Evolutionary conservation across 1,284 basidiomycete genomes (phyloP), one percentile per base, ranked within the genome.

Genomic region (Papiliotrema fonsecae): DNA sequence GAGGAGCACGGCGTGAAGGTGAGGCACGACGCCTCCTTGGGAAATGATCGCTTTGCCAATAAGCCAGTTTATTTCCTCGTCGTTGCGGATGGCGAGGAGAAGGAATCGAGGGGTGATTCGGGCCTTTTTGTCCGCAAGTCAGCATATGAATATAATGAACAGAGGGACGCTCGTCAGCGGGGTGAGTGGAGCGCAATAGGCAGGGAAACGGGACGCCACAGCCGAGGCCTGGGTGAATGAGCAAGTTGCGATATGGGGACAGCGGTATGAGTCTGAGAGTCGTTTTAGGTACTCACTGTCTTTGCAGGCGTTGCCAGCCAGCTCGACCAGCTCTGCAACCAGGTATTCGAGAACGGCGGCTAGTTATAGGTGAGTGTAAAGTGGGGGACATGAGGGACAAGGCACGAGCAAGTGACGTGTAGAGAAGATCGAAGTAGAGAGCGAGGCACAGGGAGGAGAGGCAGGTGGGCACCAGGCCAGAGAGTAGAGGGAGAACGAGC

Each of bases 81-180:
- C 85, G 64, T 86, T 86, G 49, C 84, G 79, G 69, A 89, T 87
- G 51, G 87, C 87, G 32, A 89, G 82, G 65, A 87, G 85, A 48
- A 89, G 68, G 70, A 88, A 86, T 64, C 87, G 80, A 42, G 87
- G 87, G 10, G 86, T 84, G 62, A 89, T 88, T 81, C 86, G 84
- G 67, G 84, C 82, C 77, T 87, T 55, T 42, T 58, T 58, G 45
- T 54, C 53, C 54, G 47, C 14, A 9, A 6, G 42, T 45, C 42
- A 35, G 25, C 28, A 37, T 14, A 21, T 37, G 36, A 21, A 37
- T 19, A 38, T 38, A 44, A 44, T 30, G n/a, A 31, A 28, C 7
- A 30, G 28, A 16, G 26, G 25, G 32, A n/a, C 26, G 39, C 9
- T 6, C 13, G 22, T 6, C 10, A 24, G n/a, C n/a, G n/a, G n/a